Percentiles rank a stretch among this genome's conserved stretches.
phyloP scores from a whole-genome alignment of 1,139 yeast species.

The Spathaspora sp. region DNA sequence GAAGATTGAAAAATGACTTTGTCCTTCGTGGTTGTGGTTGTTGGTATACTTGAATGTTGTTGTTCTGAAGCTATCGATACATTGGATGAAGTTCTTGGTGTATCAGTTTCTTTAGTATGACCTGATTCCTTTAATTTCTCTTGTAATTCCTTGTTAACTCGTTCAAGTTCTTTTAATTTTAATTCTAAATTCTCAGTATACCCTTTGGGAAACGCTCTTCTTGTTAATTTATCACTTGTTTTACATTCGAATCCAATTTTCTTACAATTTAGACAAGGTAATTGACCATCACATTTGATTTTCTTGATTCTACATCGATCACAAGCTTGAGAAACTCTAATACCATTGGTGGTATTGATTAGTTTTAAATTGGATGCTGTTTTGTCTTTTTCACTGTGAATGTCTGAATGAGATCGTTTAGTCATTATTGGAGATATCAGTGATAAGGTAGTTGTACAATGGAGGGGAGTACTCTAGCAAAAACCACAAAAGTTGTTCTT shows the following conservation, averaged over 20 bases:
- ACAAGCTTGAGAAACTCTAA: conserved; percentile 72
- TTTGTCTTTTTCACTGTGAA: conserved; percentile 12
- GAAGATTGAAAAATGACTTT: conserved; percentile 16
- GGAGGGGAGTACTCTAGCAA: no score
- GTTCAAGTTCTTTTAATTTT: conserved; percentile 58
- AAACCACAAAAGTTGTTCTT: no score
- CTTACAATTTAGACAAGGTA: conserved; percentile 68
- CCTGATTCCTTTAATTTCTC: conserved; percentile 34
- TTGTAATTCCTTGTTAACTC: conserved; percentile 48
- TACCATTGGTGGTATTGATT: conserved; percentile 41
- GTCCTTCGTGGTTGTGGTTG: conserved; percentile 11
- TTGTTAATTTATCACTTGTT: conserved; percentile 67
- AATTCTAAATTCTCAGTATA: conserved; percentile 73
- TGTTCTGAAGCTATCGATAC: not conserved
- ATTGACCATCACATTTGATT: conserved; percentile 71
- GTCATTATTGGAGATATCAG: conserved; percentile 3
- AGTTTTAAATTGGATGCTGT: conserved; percentile 34
- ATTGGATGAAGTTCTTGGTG: not conserved
- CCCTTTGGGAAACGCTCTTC: conserved; percentile 75
- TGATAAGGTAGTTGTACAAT: no score
- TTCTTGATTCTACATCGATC: conserved; percentile 77
- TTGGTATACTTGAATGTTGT: not conserved
- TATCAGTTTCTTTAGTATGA: not conserved
- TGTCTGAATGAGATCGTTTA: not conserved
- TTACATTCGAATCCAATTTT: conserved; percentile 66